Conservation (phyloP, 495 filamentous ascomycete species). For the Rusavskia elegans region DNA sequence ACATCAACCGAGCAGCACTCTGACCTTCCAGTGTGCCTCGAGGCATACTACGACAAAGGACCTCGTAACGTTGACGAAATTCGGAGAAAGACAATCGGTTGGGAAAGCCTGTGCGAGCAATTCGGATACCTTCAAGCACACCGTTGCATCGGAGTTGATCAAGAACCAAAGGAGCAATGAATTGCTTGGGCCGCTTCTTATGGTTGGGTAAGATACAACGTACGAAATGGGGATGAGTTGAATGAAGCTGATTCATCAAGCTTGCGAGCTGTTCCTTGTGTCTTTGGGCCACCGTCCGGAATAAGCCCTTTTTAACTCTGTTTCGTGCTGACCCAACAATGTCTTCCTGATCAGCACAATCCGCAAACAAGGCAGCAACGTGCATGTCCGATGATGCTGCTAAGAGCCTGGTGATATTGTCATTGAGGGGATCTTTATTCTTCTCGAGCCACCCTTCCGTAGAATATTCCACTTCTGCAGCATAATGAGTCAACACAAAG, state of each 20-base stretch:
- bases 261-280: slow-evolving; percentile 95
- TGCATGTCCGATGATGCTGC: slow-evolving; percentile 69
- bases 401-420: slow-evolving; percentile 83
- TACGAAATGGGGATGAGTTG: slow-evolving; percentile 96
- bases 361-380: slow-evolving; percentile 69
- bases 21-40: slow-evolving; percentile 87
- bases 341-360: slow-evolving; percentile 67
- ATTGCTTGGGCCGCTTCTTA: slow-evolving; percentile 90
- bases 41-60: slow-evolving; percentile 81
- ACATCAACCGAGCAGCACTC: slow-evolving; percentile 65
- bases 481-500: slow-evolving; percentile 97
- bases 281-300: slow-evolving; percentile 89
- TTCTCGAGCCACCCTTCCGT: slow-evolving; percentile 96
- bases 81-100: slow-evolving; percentile 86
- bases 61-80: slow-evolving; percentile 91
- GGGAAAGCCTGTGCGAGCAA: slow-evolving; percentile 95
- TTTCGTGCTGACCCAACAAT: slow-evolving; percentile 53
- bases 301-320: slow-evolving; percentile 92
- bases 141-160: slow-evolving; percentile 97
- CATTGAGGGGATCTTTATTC: slow-evolving; percentile 97
- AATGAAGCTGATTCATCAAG: slow-evolving; percentile 89
- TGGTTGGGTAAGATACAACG: slow-evolving; percentile 97
- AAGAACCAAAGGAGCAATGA: slow-evolving; percentile 74
- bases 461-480: slow-evolving; percentile 91
- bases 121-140: slow-evolving; percentile 94